These are phyloP conservation scores for Colletotrichum endophyticum DNA, from an alignment of 2,329 filamentous ascomycete genomes.

Conservation along the genomic window DNA sequence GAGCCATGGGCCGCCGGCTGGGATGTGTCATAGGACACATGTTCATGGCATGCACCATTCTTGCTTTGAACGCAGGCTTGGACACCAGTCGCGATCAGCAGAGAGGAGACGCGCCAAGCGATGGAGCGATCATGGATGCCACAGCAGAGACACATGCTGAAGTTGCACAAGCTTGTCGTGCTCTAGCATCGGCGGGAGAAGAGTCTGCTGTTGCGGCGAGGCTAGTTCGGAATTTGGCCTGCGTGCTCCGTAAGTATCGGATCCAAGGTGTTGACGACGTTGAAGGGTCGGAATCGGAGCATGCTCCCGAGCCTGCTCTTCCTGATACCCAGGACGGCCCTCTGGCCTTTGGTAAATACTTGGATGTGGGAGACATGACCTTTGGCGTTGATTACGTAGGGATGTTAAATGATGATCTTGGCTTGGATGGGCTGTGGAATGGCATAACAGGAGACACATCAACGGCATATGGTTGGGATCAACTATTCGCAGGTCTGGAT, in stretches of 20 bases:
- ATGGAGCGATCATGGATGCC: background rate
- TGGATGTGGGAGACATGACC: background rate
- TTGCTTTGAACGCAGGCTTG: conserved; percentile 20
- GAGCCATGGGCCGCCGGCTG: conserved; percentile 2
- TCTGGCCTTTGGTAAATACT: rapidly evolving
- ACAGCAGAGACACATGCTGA: conserved; percentile 10
- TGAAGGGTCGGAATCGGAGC: background rate
- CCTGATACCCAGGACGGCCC: background rate
- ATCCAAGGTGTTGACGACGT: conserved; percentile 4
- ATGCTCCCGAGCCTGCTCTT: background rate
- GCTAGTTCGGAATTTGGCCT: conserved; percentile 21
- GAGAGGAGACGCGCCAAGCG: background rate
- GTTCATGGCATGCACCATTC: conserved; percentile 27
- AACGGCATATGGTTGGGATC: conserved; percentile 24
- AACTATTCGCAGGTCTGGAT: conserved; percentile 27
- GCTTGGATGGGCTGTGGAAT: conserved; percentile 20
- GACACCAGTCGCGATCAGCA: background rate
- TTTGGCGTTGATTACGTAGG: background rate
- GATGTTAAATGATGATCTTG: background rate
- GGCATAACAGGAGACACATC: conserved; percentile 20
- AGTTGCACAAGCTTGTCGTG: conserved; percentile 21
- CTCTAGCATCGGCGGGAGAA: conserved; percentile 21
- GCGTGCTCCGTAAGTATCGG: conserved; percentile 23
- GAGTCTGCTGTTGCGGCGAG: conserved; percentile 25
- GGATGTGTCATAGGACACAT: conserved; percentile 26